Evolutionary conservation across 108 stramenopile species (phyloP).

Genomic region (Epithemia pelagica): DNA sequence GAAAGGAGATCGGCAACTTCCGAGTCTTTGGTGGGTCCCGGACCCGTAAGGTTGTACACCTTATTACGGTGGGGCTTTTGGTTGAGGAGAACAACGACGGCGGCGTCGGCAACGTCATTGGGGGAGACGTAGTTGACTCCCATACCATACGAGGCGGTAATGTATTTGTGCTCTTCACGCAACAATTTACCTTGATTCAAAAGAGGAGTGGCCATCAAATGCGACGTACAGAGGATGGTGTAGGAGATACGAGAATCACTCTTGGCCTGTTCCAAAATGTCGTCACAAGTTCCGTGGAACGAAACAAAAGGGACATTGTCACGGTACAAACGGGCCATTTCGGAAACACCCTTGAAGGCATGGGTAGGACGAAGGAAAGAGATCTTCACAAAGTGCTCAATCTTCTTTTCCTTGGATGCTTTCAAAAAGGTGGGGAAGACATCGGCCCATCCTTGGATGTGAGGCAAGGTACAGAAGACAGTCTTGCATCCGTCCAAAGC

Average conservation of each 20-base stretch:
- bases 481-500: slow-evolving; percentile 42
- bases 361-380: slow-evolving; percentile 28
- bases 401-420: slow-evolving; percentile 31
- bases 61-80: slow-evolving; percentile 40
- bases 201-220: slow-evolving; percentile 46
- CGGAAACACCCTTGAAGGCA: slow-evolving; percentile 2
- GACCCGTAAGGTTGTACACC: slow-evolving; percentile 45
- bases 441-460: slow-evolving; percentile 28
- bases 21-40: slow-evolving; percentile 30
- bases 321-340: slow-evolving; percentile 14
- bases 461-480: slow-evolving; percentile 36
- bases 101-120: slow-evolving; percentile 53
- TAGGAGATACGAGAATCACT: slow-evolving; percentile 24
- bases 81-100: slow-evolving; percentile 31
- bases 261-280: slow-evolving; percentile 19
- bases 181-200: slow-evolving; percentile 23
- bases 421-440: slow-evolving; percentile 30
- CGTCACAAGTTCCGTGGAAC: slow-evolving; percentile 38
- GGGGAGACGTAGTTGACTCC: slow-evolving; percentile 55
- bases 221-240: slow-evolving; percentile 37
- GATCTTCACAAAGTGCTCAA: slow-evolving; percentile 48
- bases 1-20: slow-evolving; percentile 28
- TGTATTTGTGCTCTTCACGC: slow-evolving; percentile 22
- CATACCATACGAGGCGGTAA: slow-evolving; percentile 40
- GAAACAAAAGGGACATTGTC: slow-evolving; percentile 27